Base-by-base conservation (phyloP, 805 yeast species). In the Saccharomycopsis vini region DNA sequence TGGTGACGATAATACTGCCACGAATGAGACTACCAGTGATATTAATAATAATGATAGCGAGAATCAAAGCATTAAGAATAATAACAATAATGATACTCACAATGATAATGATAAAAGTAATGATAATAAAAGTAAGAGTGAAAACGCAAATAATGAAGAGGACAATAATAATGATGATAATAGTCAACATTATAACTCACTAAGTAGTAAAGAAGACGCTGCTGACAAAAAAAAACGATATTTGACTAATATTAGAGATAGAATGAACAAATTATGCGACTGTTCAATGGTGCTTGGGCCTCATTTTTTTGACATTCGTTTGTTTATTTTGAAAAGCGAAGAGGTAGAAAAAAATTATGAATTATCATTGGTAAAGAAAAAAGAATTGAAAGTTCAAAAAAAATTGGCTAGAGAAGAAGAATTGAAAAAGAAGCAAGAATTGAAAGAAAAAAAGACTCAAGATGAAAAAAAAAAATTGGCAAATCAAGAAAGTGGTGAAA, bases 221-320 rank as follows among this genome's bases (percentile, higher is more conserved):
- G 39, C 19, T n/a, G 39, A 36, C 4, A 22, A 5, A 5, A 21
- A 58, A 62, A 44, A 58, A 67, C 48, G 70, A 67, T 44, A 61
- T 63, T 34, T 71, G 63, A 54, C 57, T n/a, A 76, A 74, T 56
- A 81, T 84, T 3, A 67, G 94, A 54, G 97, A 90, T 51, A 79
- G 79, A 44, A 88, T 89, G 95, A 81, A 87, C 47, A 88, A 87
- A 57, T 64, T 92, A 45, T 77, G 90, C 52, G 96, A 89, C 52
- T 77, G 89, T 48, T 63, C 66, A 1, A 62, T 88, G 62, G 66
- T 69, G 9, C 69, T 82, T 19, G 97, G 97, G 0, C 95, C 96
- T 0, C 98, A 90, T 61, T 61, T 66, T 0, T 86, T 86, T 62
- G 86, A 79, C 32, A 71, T 82, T 2, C 66, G 94, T 48, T 61